Percentiles rank a stretch among this genome's conserved stretches.
These are phyloP conservation scores for Psilocybe subaeruginosa DNA, from an alignment of 768 basidiomycete species.

Conservation along the genomic window DNA sequence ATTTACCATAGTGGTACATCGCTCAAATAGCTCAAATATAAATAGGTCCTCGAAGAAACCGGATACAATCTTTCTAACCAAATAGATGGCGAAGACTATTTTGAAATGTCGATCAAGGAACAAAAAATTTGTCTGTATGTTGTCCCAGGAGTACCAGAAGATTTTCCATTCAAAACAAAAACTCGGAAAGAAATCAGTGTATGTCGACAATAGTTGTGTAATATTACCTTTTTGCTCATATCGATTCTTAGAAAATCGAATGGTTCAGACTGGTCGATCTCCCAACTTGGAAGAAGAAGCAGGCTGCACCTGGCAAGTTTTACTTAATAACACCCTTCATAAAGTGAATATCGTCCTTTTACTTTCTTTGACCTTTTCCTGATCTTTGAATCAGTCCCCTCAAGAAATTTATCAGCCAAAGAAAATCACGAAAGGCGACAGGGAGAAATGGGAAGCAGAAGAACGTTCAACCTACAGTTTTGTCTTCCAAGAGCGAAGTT, in stretches of 20 bases:
- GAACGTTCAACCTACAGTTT: constrained; percentile 14
- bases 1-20: constrained; percentile 5
- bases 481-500: constrained; percentile 5
- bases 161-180: constrained; percentile 87
- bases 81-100: constrained; percentile 66
- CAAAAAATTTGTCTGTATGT: constrained; percentile 92
- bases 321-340: constrained; percentile 97
- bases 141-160: constrained; percentile 85
- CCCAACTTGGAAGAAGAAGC: constrained; percentile 90
- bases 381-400: constrained; percentile 45
- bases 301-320: constrained; percentile 68
- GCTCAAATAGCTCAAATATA: not conserved
- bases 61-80: constrained; percentile 85
- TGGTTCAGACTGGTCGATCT: constrained; percentile 92
- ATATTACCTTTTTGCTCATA: constrained; percentile 20
- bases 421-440: constrained; percentile 55
- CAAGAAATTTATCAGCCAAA: constrained; percentile 69
- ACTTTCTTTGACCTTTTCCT: constrained; percentile 9
- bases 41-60: constrained; percentile 93
- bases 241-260: constrained; percentile 77
- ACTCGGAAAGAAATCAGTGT: constrained; percentile 99
- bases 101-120: constrained; percentile 87
- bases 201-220: constrained; percentile 26
- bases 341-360: constrained; percentile 46
- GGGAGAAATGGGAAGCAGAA: constrained; percentile 22